Conservation (phyloP, 495 filamentous ascomycete genomes). For the Penicillium crystallinum region DNA sequence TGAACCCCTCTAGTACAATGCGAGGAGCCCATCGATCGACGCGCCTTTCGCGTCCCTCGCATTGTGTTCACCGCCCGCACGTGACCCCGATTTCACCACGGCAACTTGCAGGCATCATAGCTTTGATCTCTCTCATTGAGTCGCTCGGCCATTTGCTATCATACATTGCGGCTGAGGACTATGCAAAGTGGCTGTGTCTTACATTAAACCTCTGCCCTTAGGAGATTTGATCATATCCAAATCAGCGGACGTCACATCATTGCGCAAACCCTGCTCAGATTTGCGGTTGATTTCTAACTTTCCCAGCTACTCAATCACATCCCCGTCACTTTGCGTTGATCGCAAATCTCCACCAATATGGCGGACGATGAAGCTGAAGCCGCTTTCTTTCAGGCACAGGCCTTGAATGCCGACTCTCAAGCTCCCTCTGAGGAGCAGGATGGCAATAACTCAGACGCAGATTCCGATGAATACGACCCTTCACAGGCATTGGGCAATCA, state of each 20-base stretch:
- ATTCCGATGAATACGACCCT: conserved; percentile 54
- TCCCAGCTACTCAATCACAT: background rate
- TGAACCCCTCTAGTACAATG: conserved; percentile 15
- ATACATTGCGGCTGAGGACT: conserved; percentile 4
- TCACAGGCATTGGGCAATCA: conserved; percentile 44
- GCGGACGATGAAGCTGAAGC: conserved; percentile 57
- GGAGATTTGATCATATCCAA: background rate
- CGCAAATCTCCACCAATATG: conserved; percentile 35
- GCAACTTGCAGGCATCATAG: conserved; percentile 4
- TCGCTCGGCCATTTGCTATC: background rate
- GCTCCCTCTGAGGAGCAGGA: conserved; percentile 42
- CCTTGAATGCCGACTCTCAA: conserved; percentile 43
- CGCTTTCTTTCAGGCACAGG: conserved; percentile 55
- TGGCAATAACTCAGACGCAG: conserved; percentile 48
- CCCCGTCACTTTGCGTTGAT: conserved; percentile 5
- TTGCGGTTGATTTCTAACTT: background rate
- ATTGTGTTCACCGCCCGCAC: conserved; percentile 23
- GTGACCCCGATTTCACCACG: conserved; percentile 12
- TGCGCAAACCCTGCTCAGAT: background rate
- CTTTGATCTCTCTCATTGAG: background rate
- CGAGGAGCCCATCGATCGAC: conserved; percentile 21
- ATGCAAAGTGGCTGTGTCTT: conserved; percentile 5
- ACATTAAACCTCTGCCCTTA: background rate
- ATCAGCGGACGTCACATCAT: background rate
- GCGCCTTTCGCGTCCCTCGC: conserved; percentile 29